These are phyloP conservation scores for Globisporangium mamillatum DNA, from an alignment of 352 stramenopile species.

Conservation along the genomic window DNA sequence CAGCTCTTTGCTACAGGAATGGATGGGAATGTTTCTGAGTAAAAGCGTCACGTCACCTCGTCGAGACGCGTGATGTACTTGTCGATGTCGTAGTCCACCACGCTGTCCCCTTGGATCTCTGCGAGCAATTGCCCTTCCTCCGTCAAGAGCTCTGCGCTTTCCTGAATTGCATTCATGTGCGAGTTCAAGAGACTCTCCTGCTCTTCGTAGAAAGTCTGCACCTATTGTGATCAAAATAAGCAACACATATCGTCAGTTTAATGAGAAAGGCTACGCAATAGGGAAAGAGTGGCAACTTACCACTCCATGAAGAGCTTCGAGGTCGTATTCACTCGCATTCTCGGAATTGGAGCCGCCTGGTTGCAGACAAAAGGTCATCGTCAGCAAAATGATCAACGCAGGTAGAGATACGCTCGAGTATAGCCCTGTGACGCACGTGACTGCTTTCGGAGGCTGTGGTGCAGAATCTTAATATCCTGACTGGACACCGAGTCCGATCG, in stretches of 20 bases:
- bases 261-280: neutral
- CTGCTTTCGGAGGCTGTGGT: slow-evolving; percentile 48
- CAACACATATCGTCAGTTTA: neutral
- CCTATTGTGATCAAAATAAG: slow-evolving; percentile 18
- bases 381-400: neutral
- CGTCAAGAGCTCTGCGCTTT: slow-evolving; percentile 96
- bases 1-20: neutral
- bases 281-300: slow-evolving; percentile 23
- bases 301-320: slow-evolving; percentile 69
- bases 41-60: slow-evolving; percentile 34
- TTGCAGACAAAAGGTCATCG: slow-evolving; percentile 6
- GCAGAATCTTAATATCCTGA: slow-evolving; percentile 61
- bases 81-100: slow-evolving; percentile 95
- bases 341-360: slow-evolving; percentile 21
- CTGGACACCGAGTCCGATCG: slow-evolving; percentile 38
- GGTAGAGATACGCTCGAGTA: neutral
- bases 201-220: slow-evolving; percentile 94
- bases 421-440: slow-evolving; percentile 29
- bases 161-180: slow-evolving; percentile 97
- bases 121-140: slow-evolving; percentile 91
- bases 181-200: slow-evolving; percentile 95
- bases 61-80: slow-evolving; percentile 90
- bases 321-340: slow-evolving; percentile 34
- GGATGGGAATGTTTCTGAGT: neutral
- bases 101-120: slow-evolving; percentile 83